A percentile compares a stretch with the other conserved stretches of the same genome.
These are phyloP conservation scores for Clavariopsis aquatica DNA, from an alignment of 495 filamentous ascomycete genomes.

Conservation along the genomic window DNA sequence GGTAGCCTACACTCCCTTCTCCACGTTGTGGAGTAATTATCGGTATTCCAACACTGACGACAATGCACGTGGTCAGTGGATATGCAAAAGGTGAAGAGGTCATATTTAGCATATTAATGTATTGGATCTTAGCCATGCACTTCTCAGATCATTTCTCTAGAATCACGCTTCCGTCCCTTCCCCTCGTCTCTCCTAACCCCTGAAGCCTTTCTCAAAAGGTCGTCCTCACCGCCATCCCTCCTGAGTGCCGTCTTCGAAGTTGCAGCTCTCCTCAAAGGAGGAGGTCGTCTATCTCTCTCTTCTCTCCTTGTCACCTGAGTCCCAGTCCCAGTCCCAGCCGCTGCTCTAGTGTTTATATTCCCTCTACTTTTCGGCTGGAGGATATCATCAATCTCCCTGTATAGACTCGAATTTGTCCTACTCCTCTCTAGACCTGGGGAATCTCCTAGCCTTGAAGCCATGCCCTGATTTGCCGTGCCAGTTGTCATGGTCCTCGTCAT, in stretches of 20 bases:
- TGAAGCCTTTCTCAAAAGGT: background rate
- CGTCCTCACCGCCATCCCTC: background rate
- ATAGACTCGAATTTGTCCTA: constrained; percentile 20
- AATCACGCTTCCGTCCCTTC: background rate
- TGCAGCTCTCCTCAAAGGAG: constrained; percentile 7
- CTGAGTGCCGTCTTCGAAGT: background rate
- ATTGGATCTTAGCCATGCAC: background rate
- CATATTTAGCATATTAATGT: background rate
- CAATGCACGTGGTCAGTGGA: background rate
- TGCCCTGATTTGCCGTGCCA: constrained; percentile 5
- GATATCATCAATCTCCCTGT: constrained; percentile 24
- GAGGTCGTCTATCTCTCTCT: background rate
- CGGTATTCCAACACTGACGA: background rate
- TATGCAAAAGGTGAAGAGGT: background rate
- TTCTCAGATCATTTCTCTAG: background rate
- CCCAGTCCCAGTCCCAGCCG: background rate
- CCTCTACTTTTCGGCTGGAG: background rate
- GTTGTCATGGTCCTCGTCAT: constrained; percentile 20
- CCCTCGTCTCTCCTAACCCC: background rate
- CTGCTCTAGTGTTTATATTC: background rate
- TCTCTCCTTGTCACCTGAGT: background rate
- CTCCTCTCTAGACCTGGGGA: background rate
- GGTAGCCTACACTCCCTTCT: too few species aligned
- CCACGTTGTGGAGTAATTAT: too few species aligned
- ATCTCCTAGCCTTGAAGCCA: background rate